These are phyloP conservation scores for Xanthoparmelia taractica DNA, from an alignment of 495 filamentous ascomycete genomes.

Conservation along the genomic window DNA sequence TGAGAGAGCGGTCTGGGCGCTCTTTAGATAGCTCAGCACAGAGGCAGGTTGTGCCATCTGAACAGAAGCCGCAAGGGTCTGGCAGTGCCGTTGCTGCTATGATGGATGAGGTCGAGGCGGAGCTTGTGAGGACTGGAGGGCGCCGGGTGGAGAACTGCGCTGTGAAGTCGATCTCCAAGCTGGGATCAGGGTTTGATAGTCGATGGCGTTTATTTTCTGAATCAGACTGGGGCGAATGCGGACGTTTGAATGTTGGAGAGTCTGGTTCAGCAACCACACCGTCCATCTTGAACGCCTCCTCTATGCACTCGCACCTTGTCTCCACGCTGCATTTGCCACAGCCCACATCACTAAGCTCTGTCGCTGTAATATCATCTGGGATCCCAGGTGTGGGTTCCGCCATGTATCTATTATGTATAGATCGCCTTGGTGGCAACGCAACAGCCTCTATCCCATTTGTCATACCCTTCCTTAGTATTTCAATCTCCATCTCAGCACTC, in stretches of 20 bases:
- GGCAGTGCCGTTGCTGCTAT: conserved; percentile 26
- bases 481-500: conserved; percentile 36
- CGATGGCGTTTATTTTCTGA: conserved; percentile 32
- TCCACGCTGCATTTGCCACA: conserved; percentile 57
- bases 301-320: conserved; percentile 61
- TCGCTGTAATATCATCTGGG: background rate
- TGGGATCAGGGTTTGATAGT: conserved; percentile 40
- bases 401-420: conserved; percentile 3
- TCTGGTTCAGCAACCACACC: conserved; percentile 16
- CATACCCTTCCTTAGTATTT: conserved; percentile 31
- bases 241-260: conserved; percentile 27
- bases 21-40: conserved; percentile 65
- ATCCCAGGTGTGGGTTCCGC: conserved; percentile 1
- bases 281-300: conserved; percentile 46
- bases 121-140: conserved; percentile 26
- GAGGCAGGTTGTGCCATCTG: conserved; percentile 74
- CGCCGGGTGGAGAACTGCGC: conserved; percentile 50
- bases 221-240: conserved; percentile 29
- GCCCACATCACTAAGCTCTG: conserved; percentile 40
- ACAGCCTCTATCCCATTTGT: conserved; percentile 30
- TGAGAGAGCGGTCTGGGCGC: conserved; percentile 33
- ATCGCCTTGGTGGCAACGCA: conserved; percentile 20
- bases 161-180: conserved; percentile 68
- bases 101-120: conserved; percentile 33
- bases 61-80: conserved; percentile 83